Base-by-base conservation (phyloP, 305 asterid genomes). In the Ajuga reptans region DNA sequence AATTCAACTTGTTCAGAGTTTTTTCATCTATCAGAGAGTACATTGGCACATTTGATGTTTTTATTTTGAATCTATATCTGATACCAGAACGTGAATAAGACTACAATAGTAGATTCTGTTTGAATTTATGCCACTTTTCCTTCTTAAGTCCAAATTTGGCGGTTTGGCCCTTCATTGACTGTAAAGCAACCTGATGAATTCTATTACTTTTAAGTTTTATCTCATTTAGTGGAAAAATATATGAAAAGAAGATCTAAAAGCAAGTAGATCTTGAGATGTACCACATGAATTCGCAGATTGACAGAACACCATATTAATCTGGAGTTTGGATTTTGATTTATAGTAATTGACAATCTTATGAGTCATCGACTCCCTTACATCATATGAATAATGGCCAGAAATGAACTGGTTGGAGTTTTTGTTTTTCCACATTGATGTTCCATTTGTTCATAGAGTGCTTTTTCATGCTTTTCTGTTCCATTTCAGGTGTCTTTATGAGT, bases 401-500 rank as follows among this genome's bases (percentile, higher is more conserved):
- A 21, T 24, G 15, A 74, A 66, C 43, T 39, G 37, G 59, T 46
- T 56, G 69, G 51, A 64, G 47, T 42, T 29, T 73, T 21, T 46
- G 9, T 1, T 56, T 53, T 41, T 68, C 50, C 53, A 10, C 12
- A 8, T 52, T 51, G 9, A 7, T 2, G 11, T 64, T 60, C 36
- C 55, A 21, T 17, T 27, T 68, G 49, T 49, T 68, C 33, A 39
- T 16, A 47, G 27, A 43, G 43, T 15, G 58, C 9, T 24, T 45
- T 77, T 51, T 63, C 59, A 21, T 21, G 27, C 37, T 10, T 54
- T 51, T 65, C 21, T 62, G 9, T 61, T 76, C 66, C 27, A 21
- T 21, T 21, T 51, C 87, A 89, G 98, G 91, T 80, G 75, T 68
- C 82, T 88, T 27, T 84, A 88, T 53, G 92, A 88, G 81, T 59